A percentile compares a stretch with the other conserved stretches of the same genome.
These are phyloP conservation scores for Camelina laxa DNA, from an alignment of 345 rosid species.

Conservation along the genomic window DNA sequence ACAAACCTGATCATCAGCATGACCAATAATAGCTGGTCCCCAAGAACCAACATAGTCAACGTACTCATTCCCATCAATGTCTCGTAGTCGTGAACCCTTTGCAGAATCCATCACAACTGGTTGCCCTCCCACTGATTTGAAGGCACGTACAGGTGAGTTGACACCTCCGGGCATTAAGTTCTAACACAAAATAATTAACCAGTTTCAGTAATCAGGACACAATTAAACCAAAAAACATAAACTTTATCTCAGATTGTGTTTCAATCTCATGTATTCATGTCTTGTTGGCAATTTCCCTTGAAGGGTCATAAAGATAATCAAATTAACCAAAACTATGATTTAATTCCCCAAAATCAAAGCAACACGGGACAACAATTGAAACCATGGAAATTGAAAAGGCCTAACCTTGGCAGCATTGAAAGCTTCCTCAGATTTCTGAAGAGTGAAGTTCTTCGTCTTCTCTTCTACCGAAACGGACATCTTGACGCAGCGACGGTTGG, in stretches of 20 bases:
- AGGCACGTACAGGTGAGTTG: conserved; percentile 85
- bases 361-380: not conserved
- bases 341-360: not conserved
- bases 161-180: conserved; percentile 91
- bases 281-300: not conserved
- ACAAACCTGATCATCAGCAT: conserved; percentile 79
- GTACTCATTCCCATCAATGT: conserved; percentile 85
- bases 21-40: conserved; percentile 93
- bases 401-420: conserved; percentile 72
- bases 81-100: conserved; percentile 81
- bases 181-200: conserved; percentile 33
- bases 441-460: conserved; percentile 56
- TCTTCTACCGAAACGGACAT: conserved; percentile 62
- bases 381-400: not conserved
- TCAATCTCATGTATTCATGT: not conserved
- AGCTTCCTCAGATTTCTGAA: conserved; percentile 82
- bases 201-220: conserved; percentile 5
- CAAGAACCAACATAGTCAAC: conserved; percentile 88
- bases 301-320: not conserved
- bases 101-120: conserved; percentile 80
- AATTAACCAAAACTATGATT: not conserved
- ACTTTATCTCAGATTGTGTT: not conserved
- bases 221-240: not conserved
- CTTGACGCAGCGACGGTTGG: conserved; percentile 42
- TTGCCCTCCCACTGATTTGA: conserved; percentile 86